phyloP scores from a whole-genome alignment of 2,329 filamentous ascomycete genomes.

The Ilyonectria robusta region DNA sequence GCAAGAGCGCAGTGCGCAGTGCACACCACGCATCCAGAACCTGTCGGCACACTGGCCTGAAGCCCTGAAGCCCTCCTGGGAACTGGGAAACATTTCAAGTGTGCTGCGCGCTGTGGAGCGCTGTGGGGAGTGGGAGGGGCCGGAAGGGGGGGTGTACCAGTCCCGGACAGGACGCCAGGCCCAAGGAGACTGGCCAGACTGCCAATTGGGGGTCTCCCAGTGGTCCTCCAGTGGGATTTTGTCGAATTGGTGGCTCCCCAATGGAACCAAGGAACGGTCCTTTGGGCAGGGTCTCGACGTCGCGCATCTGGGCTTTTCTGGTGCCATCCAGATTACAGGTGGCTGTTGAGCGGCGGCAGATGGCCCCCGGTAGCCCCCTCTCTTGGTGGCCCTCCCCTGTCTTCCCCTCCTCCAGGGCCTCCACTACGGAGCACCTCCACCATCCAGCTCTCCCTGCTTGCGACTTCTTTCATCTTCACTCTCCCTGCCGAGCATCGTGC shows the following conservation, averaged over 20 bases:
- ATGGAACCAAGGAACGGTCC: background rate
- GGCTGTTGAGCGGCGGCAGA: conserved; percentile 7
- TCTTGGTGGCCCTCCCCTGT: background rate
- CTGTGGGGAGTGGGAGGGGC: background rate
- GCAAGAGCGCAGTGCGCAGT: background rate
- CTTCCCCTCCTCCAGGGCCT: background rate
- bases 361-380: background rate
- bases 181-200: background rate
- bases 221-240: background rate
- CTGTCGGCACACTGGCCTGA: no score
- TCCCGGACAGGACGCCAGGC: background rate
- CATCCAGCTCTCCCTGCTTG: background rate
- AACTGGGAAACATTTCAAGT: background rate
- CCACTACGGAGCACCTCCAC: conserved; percentile 2
- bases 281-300: conserved; percentile 9
- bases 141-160: background rate
- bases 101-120: background rate
- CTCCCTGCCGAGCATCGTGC: background rate
- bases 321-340: conserved; percentile 3
- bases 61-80: background rate
- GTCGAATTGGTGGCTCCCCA: background rate
- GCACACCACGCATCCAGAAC: no score
- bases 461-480: background rate
- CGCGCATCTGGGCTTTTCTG: conserved; percentile 4
- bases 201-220: conserved; percentile 7